Conservation (phyloP, 805 yeast genomes). For the Torulaspora maleeae region DNA sequence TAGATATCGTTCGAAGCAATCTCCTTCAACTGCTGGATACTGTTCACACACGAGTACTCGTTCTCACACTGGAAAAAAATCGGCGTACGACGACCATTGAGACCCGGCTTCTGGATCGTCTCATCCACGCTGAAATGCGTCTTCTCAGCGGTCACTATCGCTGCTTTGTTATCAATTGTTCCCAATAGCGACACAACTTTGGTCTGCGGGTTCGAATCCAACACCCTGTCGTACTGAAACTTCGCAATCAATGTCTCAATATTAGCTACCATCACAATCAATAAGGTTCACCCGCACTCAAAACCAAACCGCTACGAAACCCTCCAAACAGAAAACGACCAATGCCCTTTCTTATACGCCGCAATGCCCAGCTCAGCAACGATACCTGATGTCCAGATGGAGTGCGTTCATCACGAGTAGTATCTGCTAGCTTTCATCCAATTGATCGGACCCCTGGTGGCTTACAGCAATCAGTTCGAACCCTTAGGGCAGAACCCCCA, state of each 20-base stretch:
- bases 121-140: conserved; percentile 50
- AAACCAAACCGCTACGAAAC: neutral
- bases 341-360: neutral
- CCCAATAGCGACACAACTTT: conserved; percentile 72
- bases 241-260: conserved; percentile 28
- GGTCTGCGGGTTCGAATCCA: conserved; percentile 58
- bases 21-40: conserved; percentile 28
- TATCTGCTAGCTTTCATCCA: too few species aligned
- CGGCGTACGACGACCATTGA: conserved; percentile 11
- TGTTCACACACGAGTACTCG: conserved; percentile 28
- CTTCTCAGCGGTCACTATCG: conserved; percentile 71
- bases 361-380: neutral
- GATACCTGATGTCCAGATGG: too few species aligned
- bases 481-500: too few species aligned
- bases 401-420: too few species aligned
- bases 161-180: conserved; percentile 50
- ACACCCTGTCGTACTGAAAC: conserved; percentile 46
- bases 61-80: conserved; percentile 12
- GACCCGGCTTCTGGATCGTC: conserved; percentile 11
- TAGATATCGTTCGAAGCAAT: conserved; percentile 79
- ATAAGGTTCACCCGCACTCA: neutral
- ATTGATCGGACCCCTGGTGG: too few species aligned
- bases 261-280: neutral
- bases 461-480: too few species aligned
- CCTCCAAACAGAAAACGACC: neutral